Base-by-base conservation (phyloP, 1,284 basidiomycete genomes). In the Fomes fomentarius region DNA sequence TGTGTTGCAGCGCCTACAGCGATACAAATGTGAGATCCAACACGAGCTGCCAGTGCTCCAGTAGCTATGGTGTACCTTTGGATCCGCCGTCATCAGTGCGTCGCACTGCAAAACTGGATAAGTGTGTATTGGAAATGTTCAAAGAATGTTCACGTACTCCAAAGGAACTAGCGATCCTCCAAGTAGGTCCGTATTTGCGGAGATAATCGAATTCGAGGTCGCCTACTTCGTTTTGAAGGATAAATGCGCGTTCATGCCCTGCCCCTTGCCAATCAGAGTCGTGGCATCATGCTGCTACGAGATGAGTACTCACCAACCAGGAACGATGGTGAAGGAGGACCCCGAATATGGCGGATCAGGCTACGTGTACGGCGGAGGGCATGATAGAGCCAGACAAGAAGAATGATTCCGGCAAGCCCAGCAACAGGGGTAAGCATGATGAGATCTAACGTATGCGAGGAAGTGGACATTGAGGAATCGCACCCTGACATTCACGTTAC, bases 1-100 rank as follows among this genome's bases (percentile, higher is more conserved):
- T 53, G 43, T 69, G 61, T 33, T 69, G 65, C 14, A 69, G 17
- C 1, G 61, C 69, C 64, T 64, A 30, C 28, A n/a, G 30, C 4
- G 1, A n/a, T n/a, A n/a, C n/a, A 15, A 1, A 12, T 2, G 8
- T 11, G 22, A 10, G 17, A 37, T 24, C 25, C n/a, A 30, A n/a
- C n/a, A n/a, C n/a, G n/a, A n/a, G n/a, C n/a, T n/a, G n/a, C n/a
- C n/a, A n/a, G n/a, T n/a, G n/a, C n/a, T n/a, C n/a, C n/a, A n/a
- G n/a, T n/a, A n/a, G n/a, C n/a, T n/a, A n/a, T n/a, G n/a, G 15
- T 12, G 28, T 30, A 54, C 56, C 54, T 60, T 56, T 5, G 54
- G 54, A 15, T 55, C 55, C 5, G 50, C 50, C 6, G 56, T 61
- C 58, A 57, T 61, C 14, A 57, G 2, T 1, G 8, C 35, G 4